Evolutionary conservation across 495 filamentous ascomycete genomes (phyloP).

Genomic region (Clohesyomyces aquaticus): DNA sequence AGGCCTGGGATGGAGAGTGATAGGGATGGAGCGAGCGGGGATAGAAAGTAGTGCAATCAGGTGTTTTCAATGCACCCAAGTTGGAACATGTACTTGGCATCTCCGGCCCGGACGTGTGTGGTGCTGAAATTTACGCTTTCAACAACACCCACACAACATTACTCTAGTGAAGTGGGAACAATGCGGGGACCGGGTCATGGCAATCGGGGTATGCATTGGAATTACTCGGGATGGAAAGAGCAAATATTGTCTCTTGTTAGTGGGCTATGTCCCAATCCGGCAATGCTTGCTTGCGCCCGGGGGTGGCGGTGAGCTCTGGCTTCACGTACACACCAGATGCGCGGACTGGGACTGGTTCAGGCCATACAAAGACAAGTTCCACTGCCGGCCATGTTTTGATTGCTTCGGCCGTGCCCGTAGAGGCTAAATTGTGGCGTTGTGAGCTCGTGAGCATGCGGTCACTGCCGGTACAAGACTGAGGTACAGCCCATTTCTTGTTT

Average conservation of each 20-base stretch:
- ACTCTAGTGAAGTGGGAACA: too few species aligned
- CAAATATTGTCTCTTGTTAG: too few species aligned
- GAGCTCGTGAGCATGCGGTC: background rate
- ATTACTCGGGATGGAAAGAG: too few species aligned
- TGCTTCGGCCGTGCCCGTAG: background rate
- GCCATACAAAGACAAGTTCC: too few species aligned
- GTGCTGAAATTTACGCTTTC: too few species aligned
- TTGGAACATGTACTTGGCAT: too few species aligned
- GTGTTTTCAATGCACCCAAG: too few species aligned
- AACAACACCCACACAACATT: too few species aligned
- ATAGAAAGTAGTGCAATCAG: slow-evolving; percentile 6
- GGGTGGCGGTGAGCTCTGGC: background rate
- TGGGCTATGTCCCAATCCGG: background rate
- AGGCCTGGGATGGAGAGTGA: background rate
- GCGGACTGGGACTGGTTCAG: too few species aligned
- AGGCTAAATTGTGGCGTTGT: slow-evolving; percentile 14
- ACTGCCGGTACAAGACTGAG: background rate
- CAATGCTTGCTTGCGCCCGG: background rate
- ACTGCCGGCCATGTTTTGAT: background rate
- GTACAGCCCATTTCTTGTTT: background rate
- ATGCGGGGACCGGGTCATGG: too few species aligned
- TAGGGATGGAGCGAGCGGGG: background rate
- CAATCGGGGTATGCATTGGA: slow-evolving; percentile 1
- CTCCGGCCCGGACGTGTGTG: too few species aligned
- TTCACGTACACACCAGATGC: background rate